These are phyloP conservation scores for Cadophora sp. DNA, from an alignment of 2,329 filamentous ascomycete species.

Conservation along the genomic window DNA sequence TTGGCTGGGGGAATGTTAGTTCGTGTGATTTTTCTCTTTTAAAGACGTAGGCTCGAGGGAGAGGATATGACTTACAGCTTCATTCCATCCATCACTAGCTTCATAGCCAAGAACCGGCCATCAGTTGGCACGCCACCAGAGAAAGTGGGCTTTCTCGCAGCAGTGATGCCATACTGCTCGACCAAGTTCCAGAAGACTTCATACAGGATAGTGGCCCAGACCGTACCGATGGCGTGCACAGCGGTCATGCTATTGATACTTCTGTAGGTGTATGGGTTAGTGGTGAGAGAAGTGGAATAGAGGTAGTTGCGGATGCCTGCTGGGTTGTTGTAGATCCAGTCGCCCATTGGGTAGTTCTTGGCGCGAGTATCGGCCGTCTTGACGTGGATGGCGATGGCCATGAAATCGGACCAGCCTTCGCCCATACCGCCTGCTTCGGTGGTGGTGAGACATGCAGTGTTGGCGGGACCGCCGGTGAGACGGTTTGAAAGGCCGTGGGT, in stretches of 20 bases:
- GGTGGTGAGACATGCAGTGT: constrained; percentile 52
- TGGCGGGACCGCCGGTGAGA: constrained; percentile 53
- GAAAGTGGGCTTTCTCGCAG: constrained; percentile 51
- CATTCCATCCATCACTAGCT: constrained; percentile 58
- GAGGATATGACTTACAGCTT: constrained; percentile 48
- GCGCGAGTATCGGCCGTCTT: constrained; percentile 54
- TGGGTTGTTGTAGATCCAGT: constrained; percentile 55
- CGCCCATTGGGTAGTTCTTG: constrained; percentile 57
- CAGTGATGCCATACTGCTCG: constrained; percentile 60
- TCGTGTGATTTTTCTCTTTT: too few species aligned
- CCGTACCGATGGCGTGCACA: constrained; percentile 58
- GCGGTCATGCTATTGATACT: constrained; percentile 48
- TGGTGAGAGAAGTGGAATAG: constrained; percentile 57
- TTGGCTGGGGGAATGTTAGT: constrained; percentile 46
- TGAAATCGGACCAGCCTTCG: constrained; percentile 65
- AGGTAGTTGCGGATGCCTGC: constrained; percentile 56
- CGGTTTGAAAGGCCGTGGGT: constrained; percentile 56
- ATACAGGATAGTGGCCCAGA: constrained; percentile 61
- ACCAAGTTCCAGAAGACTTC: constrained; percentile 65
- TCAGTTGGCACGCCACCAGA: constrained; percentile 54
- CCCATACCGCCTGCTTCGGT: constrained; percentile 63
- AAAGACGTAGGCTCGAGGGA: background rate
- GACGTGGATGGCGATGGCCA: constrained; percentile 57
- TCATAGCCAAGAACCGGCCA: constrained; percentile 52
- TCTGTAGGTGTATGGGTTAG: constrained; percentile 59